Conservation (phyloP, 2,329 filamentous ascomycete species). For the Claviceps citrina region DNA sequence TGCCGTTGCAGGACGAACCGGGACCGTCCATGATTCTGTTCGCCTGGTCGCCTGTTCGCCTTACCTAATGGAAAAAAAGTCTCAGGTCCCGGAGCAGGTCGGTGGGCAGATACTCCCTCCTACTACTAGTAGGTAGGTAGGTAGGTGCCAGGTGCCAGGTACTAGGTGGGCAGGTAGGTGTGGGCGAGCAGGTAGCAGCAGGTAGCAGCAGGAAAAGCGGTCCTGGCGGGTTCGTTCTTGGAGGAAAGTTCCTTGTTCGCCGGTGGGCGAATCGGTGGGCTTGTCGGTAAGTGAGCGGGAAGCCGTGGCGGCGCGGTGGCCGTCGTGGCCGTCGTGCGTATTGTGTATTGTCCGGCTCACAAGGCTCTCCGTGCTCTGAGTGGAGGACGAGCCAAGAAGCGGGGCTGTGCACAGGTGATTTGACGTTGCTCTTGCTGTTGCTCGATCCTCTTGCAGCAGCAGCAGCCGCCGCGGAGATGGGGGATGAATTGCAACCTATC, state of each 20-base stretch:
- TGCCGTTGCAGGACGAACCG: slow-evolving; percentile 28
- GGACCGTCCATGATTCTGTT: slow-evolving; percentile 32
- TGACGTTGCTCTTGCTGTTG: background rate
- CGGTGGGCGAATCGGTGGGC: background rate
- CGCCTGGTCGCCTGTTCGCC: slow-evolving; percentile 6
- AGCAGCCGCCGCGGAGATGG: background rate
- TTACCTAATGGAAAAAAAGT: slow-evolving; percentile 11
- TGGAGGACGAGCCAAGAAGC: background rate
- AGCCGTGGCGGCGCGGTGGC: background rate
- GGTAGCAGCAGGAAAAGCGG: slow-evolving; percentile 6
- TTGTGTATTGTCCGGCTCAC: background rate
- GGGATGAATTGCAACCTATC: background rate
- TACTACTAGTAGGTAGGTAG: background rate
- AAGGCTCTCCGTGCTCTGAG: background rate
- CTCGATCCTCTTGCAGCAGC: background rate
- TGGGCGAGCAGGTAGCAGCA: slow-evolving; percentile 8
- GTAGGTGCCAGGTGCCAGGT: no score
- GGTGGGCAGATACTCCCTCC: slow-evolving; percentile 3
- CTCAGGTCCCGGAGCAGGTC: slow-evolving; percentile 8
- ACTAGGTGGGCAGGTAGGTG: slow-evolving; percentile 5
- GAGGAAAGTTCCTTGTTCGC: background rate
- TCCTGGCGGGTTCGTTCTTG: slow-evolving; percentile 1
- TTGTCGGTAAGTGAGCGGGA: background rate
- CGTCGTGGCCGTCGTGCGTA: background rate
- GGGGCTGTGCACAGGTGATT: background rate